A percentile compares a stretch with the other conserved stretches of the same genome.
Conservation (phyloP, 2,329 filamentous ascomycete species). For the Pseudogymnoascus sp. region DNA sequence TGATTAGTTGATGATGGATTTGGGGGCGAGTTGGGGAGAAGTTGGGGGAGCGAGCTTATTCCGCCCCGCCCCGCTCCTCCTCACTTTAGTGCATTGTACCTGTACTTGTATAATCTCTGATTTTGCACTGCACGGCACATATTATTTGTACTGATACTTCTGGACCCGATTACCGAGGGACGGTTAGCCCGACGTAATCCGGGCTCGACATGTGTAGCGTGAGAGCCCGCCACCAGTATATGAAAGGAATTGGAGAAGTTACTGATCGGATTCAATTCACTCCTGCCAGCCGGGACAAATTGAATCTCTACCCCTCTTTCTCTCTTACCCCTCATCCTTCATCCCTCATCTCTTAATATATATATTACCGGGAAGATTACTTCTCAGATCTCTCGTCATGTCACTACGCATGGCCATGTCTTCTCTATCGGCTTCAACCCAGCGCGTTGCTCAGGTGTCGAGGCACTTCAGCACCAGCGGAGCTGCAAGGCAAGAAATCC, state of each 20-base stretch:
- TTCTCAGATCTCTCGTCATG: conserved; percentile 21
- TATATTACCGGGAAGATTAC: not conserved
- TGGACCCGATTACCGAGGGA: not conserved
- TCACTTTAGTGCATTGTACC: not conserved
- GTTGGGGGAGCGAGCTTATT: conserved; percentile 2
- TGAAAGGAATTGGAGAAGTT: conserved; percentile 7
- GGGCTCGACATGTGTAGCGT: not conserved
- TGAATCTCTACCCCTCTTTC: not conserved
- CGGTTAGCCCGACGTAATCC: conserved; percentile 4
- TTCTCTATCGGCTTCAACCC: conserved; percentile 21
- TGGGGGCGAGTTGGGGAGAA: not conserved
- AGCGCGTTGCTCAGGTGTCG: conserved; percentile 37
- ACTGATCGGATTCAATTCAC: not conserved
- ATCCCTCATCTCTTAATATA: not conserved
- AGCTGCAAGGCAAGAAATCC: conserved; percentile 53
- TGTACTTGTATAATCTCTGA: not conserved
- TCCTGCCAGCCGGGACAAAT: not conserved
- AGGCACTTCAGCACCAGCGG: conserved; percentile 44
- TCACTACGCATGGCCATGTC: conserved; percentile 22
- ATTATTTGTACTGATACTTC: not conserved
- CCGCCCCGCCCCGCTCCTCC: not conserved
- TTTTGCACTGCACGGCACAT: not conserved
- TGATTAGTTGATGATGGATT: not conserved
- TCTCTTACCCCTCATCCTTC: not conserved
- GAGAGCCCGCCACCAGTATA: not conserved